Evolutionary conservation across 805 yeast species (phyloP), one percentile per base, ranked within the genome.

Genomic region (Nakazawaea holstii): DNA sequence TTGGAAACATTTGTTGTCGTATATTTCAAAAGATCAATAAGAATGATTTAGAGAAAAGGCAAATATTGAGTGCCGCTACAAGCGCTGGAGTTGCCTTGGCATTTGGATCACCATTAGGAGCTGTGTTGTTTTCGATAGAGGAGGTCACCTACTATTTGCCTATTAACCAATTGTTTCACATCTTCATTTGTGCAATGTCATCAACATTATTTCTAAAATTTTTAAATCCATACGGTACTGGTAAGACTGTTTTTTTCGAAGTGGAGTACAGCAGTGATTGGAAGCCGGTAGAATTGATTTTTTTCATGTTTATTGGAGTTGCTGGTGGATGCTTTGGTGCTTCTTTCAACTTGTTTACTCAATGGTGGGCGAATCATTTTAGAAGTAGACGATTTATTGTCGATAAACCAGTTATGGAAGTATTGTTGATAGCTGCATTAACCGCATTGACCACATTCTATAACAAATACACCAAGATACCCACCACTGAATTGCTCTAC

Each of bases 21-120:
- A 52, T 67, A 33, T 77, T 76, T 53, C 64, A 70, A 1, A 69
- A 67, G 53, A 76, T 74, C 43, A 58, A 70, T 46, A 57, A 64
- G 6, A 78, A 77, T 53, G 82, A 77, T 37, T 59, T 76, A 26
- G 67, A 75, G 46, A 67, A 76, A 45, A 68, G 82, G 45, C 81
- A 76, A 52, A 69, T 79, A 4, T 60, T 79, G 14, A 73, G 80
- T 2, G 82, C 84, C 0, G 70, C 79, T 28, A 79, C 82, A 1
- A 67, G 74, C 49, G 78, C 82, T 3, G 84, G 84, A 2, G 82
- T 79, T 9, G 80, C 83, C 6, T 62, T 79, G 27, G 82, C 83
- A 1, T 79, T 79, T 60, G 84, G 84, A 0, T 72, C 79, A 1
- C 84, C 84, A 1, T 57, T 79, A 8, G 84, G 83, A 2, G 84